Evolutionary conservation across 768 basidiomycete genomes (phyloP).

Genomic region (Termitomyces sp.): DNA sequence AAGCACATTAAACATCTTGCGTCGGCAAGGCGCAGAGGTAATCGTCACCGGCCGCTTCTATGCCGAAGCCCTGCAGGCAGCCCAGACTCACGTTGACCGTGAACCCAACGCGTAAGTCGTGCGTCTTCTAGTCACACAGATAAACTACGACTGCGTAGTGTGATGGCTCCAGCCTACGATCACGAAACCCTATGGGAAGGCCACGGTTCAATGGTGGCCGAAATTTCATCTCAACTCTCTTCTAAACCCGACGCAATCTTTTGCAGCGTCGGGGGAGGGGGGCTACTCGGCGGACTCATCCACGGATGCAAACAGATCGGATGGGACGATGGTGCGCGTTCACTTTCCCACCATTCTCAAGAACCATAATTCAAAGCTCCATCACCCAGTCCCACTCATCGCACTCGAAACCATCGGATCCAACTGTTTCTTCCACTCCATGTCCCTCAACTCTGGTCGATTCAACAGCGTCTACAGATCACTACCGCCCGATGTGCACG

Average conservation of each 20-base stretch:
- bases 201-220: slow-evolving; percentile 69
- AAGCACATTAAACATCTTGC: slow-evolving; percentile 47
- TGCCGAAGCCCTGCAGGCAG: slow-evolving; percentile 51
- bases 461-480: slow-evolving; percentile 26
- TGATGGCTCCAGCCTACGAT: slow-evolving; percentile 72
- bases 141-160: slow-evolving; percentile 29
- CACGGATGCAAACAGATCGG: slow-evolving; percentile 57
- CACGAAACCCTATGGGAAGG: slow-evolving; percentile 71
- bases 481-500: slow-evolving; percentile 39
- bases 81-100: slow-evolving; percentile 38
- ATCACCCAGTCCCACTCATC: slow-evolving; percentile 52
- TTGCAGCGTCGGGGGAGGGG: slow-evolving; percentile 76
- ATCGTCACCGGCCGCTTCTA: slow-evolving; percentile 58
- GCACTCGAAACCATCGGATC: slow-evolving; percentile 70
- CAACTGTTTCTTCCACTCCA: slow-evolving; percentile 71
- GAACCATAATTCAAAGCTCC: not conserved
- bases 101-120: slow-evolving; percentile 52
- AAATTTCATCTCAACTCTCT: slow-evolving; percentile 54
- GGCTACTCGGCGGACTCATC: slow-evolving; percentile 67
- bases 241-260: slow-evolving; percentile 66
- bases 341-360: too few species aligned
- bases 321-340: slow-evolving; percentile 64
- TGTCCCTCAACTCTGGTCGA: slow-evolving; percentile 50
- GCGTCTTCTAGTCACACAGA: not conserved
- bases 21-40: slow-evolving; percentile 52